These are phyloP conservation scores for Pythium aristosporum DNA, from an alignment of 352 stramenopile genomes.

Conservation along the genomic window DNA sequence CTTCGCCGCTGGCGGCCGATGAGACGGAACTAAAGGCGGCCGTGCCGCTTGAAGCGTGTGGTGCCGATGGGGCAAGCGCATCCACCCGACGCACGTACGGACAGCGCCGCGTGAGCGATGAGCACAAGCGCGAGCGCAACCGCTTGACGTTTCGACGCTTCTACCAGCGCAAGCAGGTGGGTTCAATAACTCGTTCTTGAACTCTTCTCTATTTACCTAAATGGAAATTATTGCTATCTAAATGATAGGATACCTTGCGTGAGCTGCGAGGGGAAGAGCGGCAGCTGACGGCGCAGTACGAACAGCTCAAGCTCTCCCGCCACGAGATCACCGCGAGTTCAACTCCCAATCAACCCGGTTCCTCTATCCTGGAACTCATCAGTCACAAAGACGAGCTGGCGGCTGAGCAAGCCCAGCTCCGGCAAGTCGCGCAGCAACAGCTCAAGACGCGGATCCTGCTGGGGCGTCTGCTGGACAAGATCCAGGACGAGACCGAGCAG, in stretches of 20 bases:
- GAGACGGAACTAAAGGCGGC: neutral
- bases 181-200: neutral
- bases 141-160: constrained; percentile 26
- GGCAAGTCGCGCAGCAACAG: neutral
- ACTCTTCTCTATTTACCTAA: neutral
- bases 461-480: constrained; percentile 5
- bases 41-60: neutral
- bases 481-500: neutral
- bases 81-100: constrained; percentile 18
- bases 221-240: neutral
- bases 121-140: constrained; percentile 31
- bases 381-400: constrained; percentile 12
- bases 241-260: constrained; percentile 14
- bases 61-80: neutral
- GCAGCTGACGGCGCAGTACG: constrained; percentile 7
- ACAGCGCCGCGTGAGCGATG: constrained; percentile 14
- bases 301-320: constrained; percentile 10
- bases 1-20: neutral
- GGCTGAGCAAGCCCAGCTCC: constrained; percentile 11
- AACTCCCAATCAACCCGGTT: neutral
- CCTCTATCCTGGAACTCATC: constrained; percentile 10
- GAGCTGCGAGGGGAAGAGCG: constrained; percentile 20
- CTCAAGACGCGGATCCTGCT: constrained; percentile 2
- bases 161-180: constrained; percentile 25
- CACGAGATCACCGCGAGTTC: neutral